Conservation (phyloP, 1,284 basidiomycete species). For the Rhodotorula sp. region DNA sequence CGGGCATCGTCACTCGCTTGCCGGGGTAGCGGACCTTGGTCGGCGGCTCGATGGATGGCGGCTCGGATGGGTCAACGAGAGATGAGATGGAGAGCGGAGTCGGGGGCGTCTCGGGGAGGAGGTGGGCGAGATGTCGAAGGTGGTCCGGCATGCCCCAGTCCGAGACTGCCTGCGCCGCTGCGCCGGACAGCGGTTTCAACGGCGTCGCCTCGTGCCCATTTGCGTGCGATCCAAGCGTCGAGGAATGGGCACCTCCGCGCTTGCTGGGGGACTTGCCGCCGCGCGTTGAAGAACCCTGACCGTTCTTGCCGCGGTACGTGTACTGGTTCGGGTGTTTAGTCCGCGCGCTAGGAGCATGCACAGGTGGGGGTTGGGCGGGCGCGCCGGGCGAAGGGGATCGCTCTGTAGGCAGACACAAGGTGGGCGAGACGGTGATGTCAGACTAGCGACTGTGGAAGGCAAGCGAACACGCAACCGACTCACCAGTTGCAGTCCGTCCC, state of each 20-base stretch:
- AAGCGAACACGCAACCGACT: no score
- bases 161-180: background rate
- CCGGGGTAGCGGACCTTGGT: conserved; percentile 91
- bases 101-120: conserved; percentile 73
- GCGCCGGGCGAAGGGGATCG: background rate
- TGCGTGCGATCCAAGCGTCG: background rate
- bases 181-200: background rate
- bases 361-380: background rate
- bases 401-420: background rate
- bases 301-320: conserved; percentile 57
- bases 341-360: conserved; percentile 21
- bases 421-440: background rate
- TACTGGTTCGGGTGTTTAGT: conserved; percentile 58
- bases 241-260: conserved; percentile 33
- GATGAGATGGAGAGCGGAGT: conserved; percentile 68
- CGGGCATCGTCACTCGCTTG: conserved; percentile 87
- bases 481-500: background rate
- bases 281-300: conserved; percentile 41
- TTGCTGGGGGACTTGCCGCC: conserved; percentile 38
- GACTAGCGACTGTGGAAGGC: background rate
- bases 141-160: conserved; percentile 94
- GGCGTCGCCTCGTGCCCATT: background rate
- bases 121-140: conserved; percentile 77
- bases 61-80: conserved; percentile 28
- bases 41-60: conserved; percentile 67